phyloP scores from a whole-genome alignment of 352 stramenopile species.

The Pythium coloratum region DNA sequence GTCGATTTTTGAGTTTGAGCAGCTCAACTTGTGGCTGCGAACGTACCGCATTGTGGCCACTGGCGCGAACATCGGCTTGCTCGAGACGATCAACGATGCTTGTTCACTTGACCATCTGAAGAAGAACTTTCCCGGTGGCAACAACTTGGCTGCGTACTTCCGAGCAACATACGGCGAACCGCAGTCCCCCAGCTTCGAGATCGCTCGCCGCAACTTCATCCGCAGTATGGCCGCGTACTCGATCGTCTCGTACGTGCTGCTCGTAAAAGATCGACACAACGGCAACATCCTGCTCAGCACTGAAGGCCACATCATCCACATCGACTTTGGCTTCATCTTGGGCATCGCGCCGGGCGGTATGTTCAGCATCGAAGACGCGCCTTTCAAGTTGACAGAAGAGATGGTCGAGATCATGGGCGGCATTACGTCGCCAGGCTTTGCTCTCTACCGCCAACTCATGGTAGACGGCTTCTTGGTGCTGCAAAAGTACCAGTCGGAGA shows the following conservation, averaged over 20 bases:
- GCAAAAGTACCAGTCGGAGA: slow-evolving; percentile 92
- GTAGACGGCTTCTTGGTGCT: slow-evolving; percentile 93
- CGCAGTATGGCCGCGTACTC: slow-evolving; percentile 96
- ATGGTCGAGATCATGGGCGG: slow-evolving; percentile 97
- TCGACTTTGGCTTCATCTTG: slow-evolving; percentile 99
- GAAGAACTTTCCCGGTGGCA: slow-evolving; percentile 89
- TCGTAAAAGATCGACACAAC: slow-evolving; percentile 99
- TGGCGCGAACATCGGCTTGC: slow-evolving; percentile 90
- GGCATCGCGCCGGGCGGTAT: slow-evolving; percentile 96
- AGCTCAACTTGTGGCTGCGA: slow-evolving; percentile 91
- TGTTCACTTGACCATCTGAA: slow-evolving; percentile 97
- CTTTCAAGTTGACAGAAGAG: slow-evolving; percentile 99
- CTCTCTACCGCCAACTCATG: slow-evolving; percentile 91
- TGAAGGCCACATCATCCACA: slow-evolving; percentile 96
- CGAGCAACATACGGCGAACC: slow-evolving; percentile 50
- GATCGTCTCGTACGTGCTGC: slow-evolving; percentile 96
- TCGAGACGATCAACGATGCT: slow-evolving; percentile 95
- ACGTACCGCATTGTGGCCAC: slow-evolving; percentile 96
- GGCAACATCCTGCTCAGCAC: slow-evolving; percentile 98
- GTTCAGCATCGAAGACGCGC: slow-evolving; percentile 96
- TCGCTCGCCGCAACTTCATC: slow-evolving; percentile 93
- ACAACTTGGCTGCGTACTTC: slow-evolving; percentile 92
- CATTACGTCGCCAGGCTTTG: slow-evolving; percentile 82
- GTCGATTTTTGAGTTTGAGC: slow-evolving; percentile 93
- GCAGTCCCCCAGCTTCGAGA: slow-evolving; percentile 40